phyloP scores from a whole-genome alignment of 768 basidiomycete species.

The Macrolepiota albuminosa region DNA sequence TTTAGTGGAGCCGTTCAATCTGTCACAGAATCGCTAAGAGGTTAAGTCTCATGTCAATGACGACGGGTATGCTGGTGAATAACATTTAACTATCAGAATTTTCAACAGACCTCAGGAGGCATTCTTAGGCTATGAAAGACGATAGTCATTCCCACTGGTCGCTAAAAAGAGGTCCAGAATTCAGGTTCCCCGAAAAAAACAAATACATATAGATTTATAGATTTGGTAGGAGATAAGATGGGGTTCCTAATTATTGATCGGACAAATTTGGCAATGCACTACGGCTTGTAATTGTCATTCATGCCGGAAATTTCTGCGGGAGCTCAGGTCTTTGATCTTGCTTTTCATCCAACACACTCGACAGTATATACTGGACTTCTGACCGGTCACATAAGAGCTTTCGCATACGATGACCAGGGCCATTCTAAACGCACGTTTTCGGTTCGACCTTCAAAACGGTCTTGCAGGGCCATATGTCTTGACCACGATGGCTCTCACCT shows the following conservation, averaged over 20 bases:
- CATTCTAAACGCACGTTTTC: slow-evolving; percentile 52
- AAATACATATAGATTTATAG: neutral
- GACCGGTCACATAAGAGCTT: slow-evolving; percentile 80
- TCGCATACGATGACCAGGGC: slow-evolving; percentile 71
- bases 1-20: neutral
- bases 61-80: neutral
- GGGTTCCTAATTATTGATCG: neutral
- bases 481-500: slow-evolving; percentile 64
- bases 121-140: neutral
- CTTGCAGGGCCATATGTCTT: slow-evolving; percentile 71
- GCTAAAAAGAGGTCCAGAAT: neutral
- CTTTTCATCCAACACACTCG: slow-evolving; percentile 72
- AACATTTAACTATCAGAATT: neutral
- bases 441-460: slow-evolving; percentile 73
- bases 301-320: slow-evolving; percentile 65
- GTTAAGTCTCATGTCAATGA: neutral
- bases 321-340: slow-evolving; percentile 84
- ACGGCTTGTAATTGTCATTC: slow-evolving; percentile 2
- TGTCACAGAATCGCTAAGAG: neutral
- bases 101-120: neutral
- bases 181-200: neutral
- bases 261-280: neutral
- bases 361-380: slow-evolving; percentile 77
- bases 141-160: neutral
- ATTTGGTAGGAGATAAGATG: neutral